Conservation (phyloP, 805 yeast species). For the Yamadazyma insecticola region DNA sequence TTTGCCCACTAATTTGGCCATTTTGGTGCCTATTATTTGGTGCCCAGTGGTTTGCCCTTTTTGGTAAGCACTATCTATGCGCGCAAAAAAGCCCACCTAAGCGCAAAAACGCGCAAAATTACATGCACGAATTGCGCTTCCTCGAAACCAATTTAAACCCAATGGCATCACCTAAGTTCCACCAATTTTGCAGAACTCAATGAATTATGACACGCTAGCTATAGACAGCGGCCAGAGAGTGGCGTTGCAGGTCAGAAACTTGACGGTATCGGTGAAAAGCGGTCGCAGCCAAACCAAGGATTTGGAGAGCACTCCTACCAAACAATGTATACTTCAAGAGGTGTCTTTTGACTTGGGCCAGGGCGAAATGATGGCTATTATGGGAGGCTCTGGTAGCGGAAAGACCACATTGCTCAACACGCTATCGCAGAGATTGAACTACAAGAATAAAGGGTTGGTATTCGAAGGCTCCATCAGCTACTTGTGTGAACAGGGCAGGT, state of each 20-base stretch:
- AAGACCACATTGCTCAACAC: slow-evolving; percentile 76
- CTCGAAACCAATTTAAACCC: no score
- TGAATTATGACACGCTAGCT: slow-evolving; percentile 13
- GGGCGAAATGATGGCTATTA: slow-evolving; percentile 68
- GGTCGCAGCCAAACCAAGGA: slow-evolving; percentile 3
- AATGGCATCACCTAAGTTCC: no score
- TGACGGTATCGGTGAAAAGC: slow-evolving; percentile 15
- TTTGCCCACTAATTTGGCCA: no score
- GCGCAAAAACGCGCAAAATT: no score
- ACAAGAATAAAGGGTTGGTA: slow-evolving; percentile 34
- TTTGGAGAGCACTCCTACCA: slow-evolving; percentile 2
- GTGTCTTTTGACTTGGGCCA: slow-evolving; percentile 56
- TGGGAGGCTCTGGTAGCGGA: slow-evolving; percentile 88
- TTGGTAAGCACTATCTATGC: no score
- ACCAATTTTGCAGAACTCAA: no score
- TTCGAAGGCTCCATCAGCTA: slow-evolving; percentile 43
- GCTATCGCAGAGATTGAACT: slow-evolving; percentile 47
- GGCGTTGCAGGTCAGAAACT: slow-evolving; percentile 17
- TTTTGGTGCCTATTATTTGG: no score
- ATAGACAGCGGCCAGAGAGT: slow-evolving; percentile 38
- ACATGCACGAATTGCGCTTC: no score
- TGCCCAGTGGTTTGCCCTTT: no score
- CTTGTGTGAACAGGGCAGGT: slow-evolving; percentile 5
- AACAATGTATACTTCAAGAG: slow-evolving; percentile 25
- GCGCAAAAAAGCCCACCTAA: no score